Base-by-base conservation (phyloP, 768 basidiomycete genomes). In the Boletus sp. region DNA sequence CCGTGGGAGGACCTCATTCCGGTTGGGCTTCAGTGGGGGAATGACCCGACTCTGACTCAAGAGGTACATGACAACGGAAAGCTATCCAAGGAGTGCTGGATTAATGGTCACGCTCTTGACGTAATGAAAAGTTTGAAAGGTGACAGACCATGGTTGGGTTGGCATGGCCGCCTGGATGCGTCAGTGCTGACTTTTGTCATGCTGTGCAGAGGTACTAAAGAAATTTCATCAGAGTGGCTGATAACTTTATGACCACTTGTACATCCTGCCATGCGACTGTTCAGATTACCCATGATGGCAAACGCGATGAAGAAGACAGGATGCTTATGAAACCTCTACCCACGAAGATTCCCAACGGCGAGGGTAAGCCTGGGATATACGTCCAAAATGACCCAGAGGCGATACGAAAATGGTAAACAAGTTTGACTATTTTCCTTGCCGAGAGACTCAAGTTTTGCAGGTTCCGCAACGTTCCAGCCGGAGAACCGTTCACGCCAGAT, bases 21-120 rank as follows among this genome's bases (percentile, higher is more conserved):
- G 9, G 5, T 47, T 40, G 46, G 53, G 30, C 7, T 47, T 39
- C 29, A 54, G 30, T 54, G 53, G 53, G 53, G 53, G 4, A 54
- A 54, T 17, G 53, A 54, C 28, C 28, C 28, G 24, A 24, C 24
- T 24, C 24, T 24, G 24, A 24, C 24, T 24, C 24, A 24, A 24
- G 24, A 24, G 24, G 24, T 3, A 24, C 3, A 24, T 24, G 24
- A 24, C 24, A 24, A 24, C 24, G 24, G 24, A 24, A 24, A 24
- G 24, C 24, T 24, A 24, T 3, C 24, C 24, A 24, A 24, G 24
- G 24, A 24, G 24, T 24, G 24, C 3, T 24, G 24, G 24, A 24
- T 24, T 24, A 24, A 24, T 24, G 24, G 24, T 24, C 24, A 3
- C 3, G 24, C 24, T 24, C 24, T 24, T 24, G 24, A 24, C 2